Evolutionary conservation across 192 early-diverging fungal genomes (phyloP), one percentile per base, ranked within the genome.

Genomic region (Entomortierella beljakovae): DNA sequence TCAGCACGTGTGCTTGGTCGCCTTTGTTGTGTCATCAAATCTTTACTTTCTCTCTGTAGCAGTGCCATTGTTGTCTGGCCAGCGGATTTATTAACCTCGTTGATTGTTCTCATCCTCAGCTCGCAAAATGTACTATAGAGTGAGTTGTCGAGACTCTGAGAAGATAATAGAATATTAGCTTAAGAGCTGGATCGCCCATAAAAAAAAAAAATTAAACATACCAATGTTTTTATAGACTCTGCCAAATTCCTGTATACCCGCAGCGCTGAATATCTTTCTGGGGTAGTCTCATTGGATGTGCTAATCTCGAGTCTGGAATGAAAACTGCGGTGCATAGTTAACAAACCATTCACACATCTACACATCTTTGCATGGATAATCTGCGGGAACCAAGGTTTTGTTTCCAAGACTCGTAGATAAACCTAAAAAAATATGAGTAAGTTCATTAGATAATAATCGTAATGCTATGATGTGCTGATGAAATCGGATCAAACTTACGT

Each of bases 381-480:
- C 11, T 48, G 59, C 32, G 64, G 64, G 35, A 76, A 76, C 72
- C 72, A 76, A 1, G 64, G 31, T 35, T 57, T 67, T 7, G 59
- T 57, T 43, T 76, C 72, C 23, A 76, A 26, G 3, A 62, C 40
- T 22, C 59, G 38, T 43, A 68, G 35, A 26, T 76, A 60, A 11
- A 76, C 65, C 72, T 76, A 51, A 32, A 7, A 46, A 46, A 46
- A 20, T 3, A 2, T 46, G 11, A 46, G 43, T 46, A 46, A 46
- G 13, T 8, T 38, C 37, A 38, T 38, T 38, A 38, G 37, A 6
- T 38, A 38, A 38, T 5, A 5, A 3, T 46, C 20, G 2, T 46
- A 20, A 11, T 28, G 0, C 11, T 8, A 0, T 10, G 15, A 20
- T 20, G 2, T 46, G 43, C 3, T 46, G 7, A 20, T 46, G 3